Base-by-base conservation (phyloP, 148 eudicot genomes). In the Mesembryanthemum crystallinum region DNA sequence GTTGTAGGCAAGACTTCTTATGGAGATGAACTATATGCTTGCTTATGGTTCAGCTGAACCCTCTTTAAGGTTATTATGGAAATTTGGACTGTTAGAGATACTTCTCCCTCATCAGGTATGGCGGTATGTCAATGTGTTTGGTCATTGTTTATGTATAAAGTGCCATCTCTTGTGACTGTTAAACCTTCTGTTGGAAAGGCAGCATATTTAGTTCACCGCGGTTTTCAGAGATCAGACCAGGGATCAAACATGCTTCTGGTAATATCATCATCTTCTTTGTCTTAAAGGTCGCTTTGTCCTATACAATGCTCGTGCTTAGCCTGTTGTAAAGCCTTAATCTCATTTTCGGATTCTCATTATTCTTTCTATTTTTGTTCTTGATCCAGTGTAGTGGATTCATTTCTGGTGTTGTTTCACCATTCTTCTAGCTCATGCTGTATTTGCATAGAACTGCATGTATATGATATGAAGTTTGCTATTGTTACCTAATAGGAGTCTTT, bases 21-120 rank as follows among this genome's bases (percentile, higher is more conserved):
- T 92, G 96, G 97, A 94, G 83, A 85, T 92, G 87, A 92, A 94
- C 80, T 92, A 92, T 82, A 92, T 94, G 98, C 81, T 94, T 70
- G 97, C 96, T 62, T 94, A 86, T 83, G 98, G 98, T 75, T 92
- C 98, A 60, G 98, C 97, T 42, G 93, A 94, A 82, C 84, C 96
- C 52, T 94, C 98, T 49, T 43, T 94, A 75, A 83, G 98, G 82
- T 85, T 92, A 74, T 83, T 94, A 67, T 94, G 98, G 98, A 89
- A 74, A 84, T 83, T 76, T 67, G 91, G 91, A 67, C 83, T 94
- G 66, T 82, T 94, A 23, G 98, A 94, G 35, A 67, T 89, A 69
- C 93, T 94, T 78, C 77, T 94, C 60, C 98, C 98, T 32, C 79
- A 89, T 83, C 98, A 94, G 88, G 98, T 92, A 80, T 66, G 81